Evolutionary conservation across 345 rosid species (phyloP).

Genomic region (Eucalyptus cloeziana): DNA sequence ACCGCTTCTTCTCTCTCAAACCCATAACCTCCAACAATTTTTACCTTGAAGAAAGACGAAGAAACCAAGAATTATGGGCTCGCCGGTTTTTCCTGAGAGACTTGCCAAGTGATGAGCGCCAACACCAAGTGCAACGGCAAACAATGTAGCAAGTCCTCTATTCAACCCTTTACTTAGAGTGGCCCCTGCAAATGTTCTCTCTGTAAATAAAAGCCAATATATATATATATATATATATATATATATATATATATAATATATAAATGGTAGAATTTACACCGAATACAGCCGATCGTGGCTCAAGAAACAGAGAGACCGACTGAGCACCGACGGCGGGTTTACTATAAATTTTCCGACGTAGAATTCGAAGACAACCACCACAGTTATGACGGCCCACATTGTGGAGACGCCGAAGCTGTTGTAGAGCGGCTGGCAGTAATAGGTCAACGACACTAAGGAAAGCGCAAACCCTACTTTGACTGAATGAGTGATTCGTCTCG

Average conservation of each 20-base stretch:
- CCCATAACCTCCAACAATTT: too few species aligned
- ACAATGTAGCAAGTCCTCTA: conserved; percentile 54
- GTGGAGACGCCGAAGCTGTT: conserved; percentile 56
- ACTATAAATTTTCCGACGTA: conserved; percentile 41
- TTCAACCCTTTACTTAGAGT: conserved; percentile 66
- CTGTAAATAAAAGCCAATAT: background rate
- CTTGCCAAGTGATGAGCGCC: conserved; percentile 61
- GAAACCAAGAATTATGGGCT: conserved; percentile 53
- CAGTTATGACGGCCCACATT: conserved; percentile 85
- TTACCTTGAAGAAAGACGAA: conserved; percentile 60
- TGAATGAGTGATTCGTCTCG: conserved; percentile 57
- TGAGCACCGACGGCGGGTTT: background rate
- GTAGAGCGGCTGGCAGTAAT: conserved; percentile 52
- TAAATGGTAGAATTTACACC: background rate
- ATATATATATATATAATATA: too few species aligned
- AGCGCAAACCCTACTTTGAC: conserved; percentile 66
- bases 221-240: too few species aligned
- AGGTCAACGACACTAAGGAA: conserved; percentile 44
- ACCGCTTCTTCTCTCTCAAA: too few species aligned
- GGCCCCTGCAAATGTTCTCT: conserved; percentile 12
- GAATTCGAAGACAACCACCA: conserved; percentile 71
- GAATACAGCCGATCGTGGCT: background rate
- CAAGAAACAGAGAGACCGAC: background rate
- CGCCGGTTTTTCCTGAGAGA: conserved; percentile 35
- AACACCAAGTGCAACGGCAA: conserved; percentile 51